These are phyloP conservation scores for Chlorella sp. DNA, from an alignment of 139 green algal species.

Conservation along the genomic window DNA sequence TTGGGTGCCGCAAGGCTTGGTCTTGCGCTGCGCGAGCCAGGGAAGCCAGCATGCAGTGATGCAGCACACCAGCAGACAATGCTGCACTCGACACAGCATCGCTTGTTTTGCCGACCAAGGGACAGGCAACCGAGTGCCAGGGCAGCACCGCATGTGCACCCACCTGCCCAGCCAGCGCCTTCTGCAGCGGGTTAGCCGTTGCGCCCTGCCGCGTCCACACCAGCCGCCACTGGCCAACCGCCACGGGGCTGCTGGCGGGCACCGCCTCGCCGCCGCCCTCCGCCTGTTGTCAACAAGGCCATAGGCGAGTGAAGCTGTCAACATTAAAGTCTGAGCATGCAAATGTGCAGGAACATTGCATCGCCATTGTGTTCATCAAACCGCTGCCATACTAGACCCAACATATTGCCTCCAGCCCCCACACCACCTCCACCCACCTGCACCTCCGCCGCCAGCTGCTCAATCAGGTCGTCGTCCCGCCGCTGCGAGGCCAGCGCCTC, in stretches of 20 bases:
- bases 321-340: too few species aligned
- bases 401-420: neutral
- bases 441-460: slow-evolving; percentile 38
- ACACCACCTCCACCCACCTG: slow-evolving; percentile 14
- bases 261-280: neutral
- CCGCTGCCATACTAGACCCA: too few species aligned
- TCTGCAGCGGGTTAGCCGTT: slow-evolving; percentile 74
- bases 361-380: too few species aligned
- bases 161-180: slow-evolving; percentile 43
- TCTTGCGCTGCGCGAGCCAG: neutral
- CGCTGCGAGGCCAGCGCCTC: slow-evolving; percentile 32
- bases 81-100: too few species aligned
- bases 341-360: too few species aligned
- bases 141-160: too few species aligned
- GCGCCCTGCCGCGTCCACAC: slow-evolving; percentile 74
- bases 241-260: slow-evolving; percentile 55
- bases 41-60: neutral
- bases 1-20: neutral
- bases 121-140: too few species aligned
- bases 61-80: neutral
- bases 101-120: too few species aligned
- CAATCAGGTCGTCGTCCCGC: slow-evolving; percentile 30
- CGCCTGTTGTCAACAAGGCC: too few species aligned
- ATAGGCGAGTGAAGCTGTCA: too few species aligned
- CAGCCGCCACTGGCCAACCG: slow-evolving; percentile 74